Evolutionary conservation across 306 rosid genomes (phyloP), one percentile per base, ranked within the genome.

Genomic region (Ormosia emarginata): DNA sequence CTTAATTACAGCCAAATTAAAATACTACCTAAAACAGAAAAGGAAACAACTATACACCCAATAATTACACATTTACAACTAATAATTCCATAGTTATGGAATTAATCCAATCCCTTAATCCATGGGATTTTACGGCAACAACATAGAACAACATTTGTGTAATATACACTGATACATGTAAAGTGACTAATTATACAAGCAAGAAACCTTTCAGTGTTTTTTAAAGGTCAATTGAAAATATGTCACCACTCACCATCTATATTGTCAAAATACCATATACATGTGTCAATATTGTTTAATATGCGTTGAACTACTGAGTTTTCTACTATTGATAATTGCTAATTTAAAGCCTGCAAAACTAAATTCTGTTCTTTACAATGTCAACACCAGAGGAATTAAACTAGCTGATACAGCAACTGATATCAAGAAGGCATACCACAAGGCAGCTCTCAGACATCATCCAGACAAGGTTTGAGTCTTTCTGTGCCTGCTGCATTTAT

Each of bases 371-470:
- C 61, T 79, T 55, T 53, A 36, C 33, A 34, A 44, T 82, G 70
- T 86, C 57, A 39, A 68, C 66, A 52, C 59, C 87, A 91, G 95
- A 84, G 95, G 95, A 76, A 79, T 81, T 39, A 89, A 86, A 86
- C 71, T 83, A 65, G 73, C 67, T 34, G 95, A 85, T 71, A 46
- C 90, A 14, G 82, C 92, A 59, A 64, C 86, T 53, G 95, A 88
- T 82, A 85, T 91, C 79, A 91, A 89, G 79, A 91, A 91, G 82
- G 93, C 92, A 77, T 91, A 89, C 78, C 93, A 91, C 70, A 89
- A 88, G 89, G 93, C 95, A 47, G 95, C 95, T 71, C 92, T 91
- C 61, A 88, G 87, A 84, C 95, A 91, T 87, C 95, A 91, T 77
- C 95, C 93, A 40, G 95, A 91, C 85, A 91, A 91, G 93, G 95